These are phyloP conservation scores for Ilex aquifolium DNA, from an alignment of 257 asterid genomes.

Conservation along the genomic window DNA sequence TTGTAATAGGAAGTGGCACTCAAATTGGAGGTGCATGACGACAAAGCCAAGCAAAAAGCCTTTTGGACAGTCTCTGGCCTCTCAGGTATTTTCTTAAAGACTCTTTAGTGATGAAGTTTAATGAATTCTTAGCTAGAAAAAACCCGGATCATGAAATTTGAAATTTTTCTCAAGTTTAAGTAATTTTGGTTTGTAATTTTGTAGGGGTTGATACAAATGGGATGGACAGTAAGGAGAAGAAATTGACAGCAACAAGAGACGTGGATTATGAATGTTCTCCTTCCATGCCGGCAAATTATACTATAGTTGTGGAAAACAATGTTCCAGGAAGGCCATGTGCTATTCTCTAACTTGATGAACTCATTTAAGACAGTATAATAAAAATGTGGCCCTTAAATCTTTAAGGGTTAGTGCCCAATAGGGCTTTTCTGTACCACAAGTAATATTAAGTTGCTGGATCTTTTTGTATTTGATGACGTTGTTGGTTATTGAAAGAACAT, in stretches of 20 bases:
- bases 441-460: too few species aligned
- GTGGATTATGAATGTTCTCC: slow-evolving; percentile 43
- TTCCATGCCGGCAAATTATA: slow-evolving; percentile 25
- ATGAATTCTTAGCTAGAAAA: too few species aligned
- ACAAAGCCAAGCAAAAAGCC: slow-evolving; percentile 8
- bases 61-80: slow-evolving; percentile 53
- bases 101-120: too few species aligned
- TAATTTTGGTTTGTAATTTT: neutral
- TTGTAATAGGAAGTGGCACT: slow-evolving; percentile 47
- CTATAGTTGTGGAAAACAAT: slow-evolving; percentile 23
- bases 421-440: too few species aligned
- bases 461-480: neutral
- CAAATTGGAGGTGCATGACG: slow-evolving; percentile 31
- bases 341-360: slow-evolving; percentile 6
- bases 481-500: too few species aligned
- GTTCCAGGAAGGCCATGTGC: slow-evolving; percentile 33
- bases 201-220: slow-evolving; percentile 62
- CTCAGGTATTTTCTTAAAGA: slow-evolving; percentile 27
- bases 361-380: too few species aligned
- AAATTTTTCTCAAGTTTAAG: too few species aligned
- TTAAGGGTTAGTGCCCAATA: too few species aligned
- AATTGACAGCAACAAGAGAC: slow-evolving; percentile 53
- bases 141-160: too few species aligned
- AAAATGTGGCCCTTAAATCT: too few species aligned
- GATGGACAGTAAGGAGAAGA: slow-evolving; percentile 50